Evolutionary conservation across 192 early-diverging fungal species (phyloP).

Genomic region (Coemansia sp.): DNA sequence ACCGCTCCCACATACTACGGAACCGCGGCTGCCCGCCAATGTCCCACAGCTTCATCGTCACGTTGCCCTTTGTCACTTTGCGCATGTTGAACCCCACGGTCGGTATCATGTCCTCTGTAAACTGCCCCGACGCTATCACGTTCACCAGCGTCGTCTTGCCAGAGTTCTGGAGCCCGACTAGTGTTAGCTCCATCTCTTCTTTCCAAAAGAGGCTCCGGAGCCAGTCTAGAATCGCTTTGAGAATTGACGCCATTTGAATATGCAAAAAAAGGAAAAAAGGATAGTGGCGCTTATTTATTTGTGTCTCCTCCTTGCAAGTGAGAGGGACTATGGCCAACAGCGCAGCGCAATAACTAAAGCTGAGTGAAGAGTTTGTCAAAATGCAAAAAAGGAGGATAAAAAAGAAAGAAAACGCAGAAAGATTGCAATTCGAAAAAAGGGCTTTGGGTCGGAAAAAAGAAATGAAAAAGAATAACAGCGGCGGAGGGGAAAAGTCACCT

Average conservation of each 20-base stretch:
- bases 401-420: slow-evolving; percentile 13
- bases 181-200: slow-evolving; percentile 87
- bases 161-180: slow-evolving; percentile 84
- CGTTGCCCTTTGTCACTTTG: slow-evolving; percentile 87
- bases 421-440: slow-evolving; percentile 5
- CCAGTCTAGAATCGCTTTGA: slow-evolving; percentile 59
- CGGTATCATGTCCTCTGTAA: slow-evolving; percentile 88
- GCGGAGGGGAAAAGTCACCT: not conserved
- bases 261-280: not conserved
- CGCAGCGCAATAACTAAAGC: not conserved
- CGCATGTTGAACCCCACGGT: slow-evolving; percentile 99
- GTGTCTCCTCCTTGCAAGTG: not conserved
- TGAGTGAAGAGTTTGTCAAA: slow-evolving; percentile 2
- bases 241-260: slow-evolving; percentile 43
- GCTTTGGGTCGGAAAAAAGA: not conserved
- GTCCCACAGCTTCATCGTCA: slow-evolving; percentile 99
- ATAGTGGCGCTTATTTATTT: not conserved
- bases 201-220: slow-evolving; percentile 79
- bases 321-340: not conserved
- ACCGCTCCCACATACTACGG: slow-evolving; percentile 93
- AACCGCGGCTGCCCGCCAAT: slow-evolving; percentile 98
- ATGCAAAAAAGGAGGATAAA: slow-evolving; percentile 9
- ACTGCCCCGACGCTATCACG: slow-evolving; percentile 82
- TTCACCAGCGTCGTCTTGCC: slow-evolving; percentile 86
- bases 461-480: not conserved